phyloP scores from a whole-genome alignment of 1,284 basidiomycete species.

The Cutaneotrichosporon cavernicola region DNA sequence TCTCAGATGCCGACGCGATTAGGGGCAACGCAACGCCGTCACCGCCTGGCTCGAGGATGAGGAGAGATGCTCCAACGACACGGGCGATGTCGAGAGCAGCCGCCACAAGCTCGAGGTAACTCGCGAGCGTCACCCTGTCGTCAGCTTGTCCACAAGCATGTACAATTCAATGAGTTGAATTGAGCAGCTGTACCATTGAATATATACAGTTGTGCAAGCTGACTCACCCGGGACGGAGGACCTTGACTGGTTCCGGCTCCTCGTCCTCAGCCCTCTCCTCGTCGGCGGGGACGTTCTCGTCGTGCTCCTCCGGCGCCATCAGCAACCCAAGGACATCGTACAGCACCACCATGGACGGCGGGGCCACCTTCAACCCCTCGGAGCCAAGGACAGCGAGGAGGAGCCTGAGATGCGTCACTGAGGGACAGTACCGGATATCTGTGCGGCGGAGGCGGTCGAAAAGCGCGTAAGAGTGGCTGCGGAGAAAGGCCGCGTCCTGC shows the following conservation, averaged over 20 bases:
- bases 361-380: conserved; percentile 10
- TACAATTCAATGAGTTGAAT: no score
- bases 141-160: conserved; percentile 6
- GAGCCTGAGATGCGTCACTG: conserved; percentile 32
- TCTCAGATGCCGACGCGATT: conserved; percentile 21
- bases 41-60: conserved; percentile 40
- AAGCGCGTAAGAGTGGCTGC: conserved; percentile 23
- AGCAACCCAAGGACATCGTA: conserved; percentile 38
- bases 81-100: conserved; percentile 29
- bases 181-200: no score
- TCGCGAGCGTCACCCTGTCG: conserved; percentile 32
- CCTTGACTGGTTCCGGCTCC: not conserved
- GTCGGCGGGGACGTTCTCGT: conserved; percentile 29
- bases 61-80: conserved; percentile 31
- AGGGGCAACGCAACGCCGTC: conserved; percentile 33
- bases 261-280: not conserved
- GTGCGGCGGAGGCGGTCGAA: conserved; percentile 30
- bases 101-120: conserved; percentile 40
- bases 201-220: not conserved
- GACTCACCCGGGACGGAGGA: not conserved
- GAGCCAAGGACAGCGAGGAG: conserved; percentile 19
- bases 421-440: conserved; percentile 41
- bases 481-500: conserved; percentile 41
- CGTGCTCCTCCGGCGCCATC: conserved; percentile 27
- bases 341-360: conserved; percentile 37